Conservation (phyloP, 352 stramenopile species). For the Phytophthora quininea region DNA sequence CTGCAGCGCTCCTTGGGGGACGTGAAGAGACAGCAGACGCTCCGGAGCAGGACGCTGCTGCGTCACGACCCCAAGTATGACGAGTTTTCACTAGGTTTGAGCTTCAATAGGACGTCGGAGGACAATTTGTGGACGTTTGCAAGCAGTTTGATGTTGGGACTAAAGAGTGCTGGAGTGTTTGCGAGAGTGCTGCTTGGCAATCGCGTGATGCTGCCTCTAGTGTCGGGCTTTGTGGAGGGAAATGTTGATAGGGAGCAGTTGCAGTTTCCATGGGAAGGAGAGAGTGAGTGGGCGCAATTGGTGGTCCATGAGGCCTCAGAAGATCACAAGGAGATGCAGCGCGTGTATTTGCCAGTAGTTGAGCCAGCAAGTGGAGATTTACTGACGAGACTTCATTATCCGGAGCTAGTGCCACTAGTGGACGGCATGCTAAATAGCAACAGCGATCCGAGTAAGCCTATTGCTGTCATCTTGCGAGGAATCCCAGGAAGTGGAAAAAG, state of each 20-base stretch:
- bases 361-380: background rate
- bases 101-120: slow-evolving; percentile 33
- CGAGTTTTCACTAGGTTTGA: slow-evolving; percentile 44
- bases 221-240: slow-evolving; percentile 20
- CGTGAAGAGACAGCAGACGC: slow-evolving; percentile 12
- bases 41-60: slow-evolving; percentile 22
- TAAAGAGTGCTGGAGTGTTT: slow-evolving; percentile 51
- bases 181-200: slow-evolving; percentile 34
- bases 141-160: slow-evolving; percentile 43
- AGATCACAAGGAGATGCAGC: slow-evolving; percentile 28
- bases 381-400: slow-evolving; percentile 33
- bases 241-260: background rate
- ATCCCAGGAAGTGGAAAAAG: slow-evolving; percentile 82
- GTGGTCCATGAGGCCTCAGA: slow-evolving; percentile 17
- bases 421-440: slow-evolving; percentile 44
- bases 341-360: slow-evolving; percentile 21
- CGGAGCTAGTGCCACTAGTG: slow-evolving; percentile 39
- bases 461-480: slow-evolving; percentile 70
- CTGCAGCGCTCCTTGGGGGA: slow-evolving; percentile 46
- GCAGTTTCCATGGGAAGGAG: slow-evolving; percentile 37
- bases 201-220: slow-evolving; percentile 22
- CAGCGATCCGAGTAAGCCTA: slow-evolving; percentile 9
- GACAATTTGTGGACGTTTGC: slow-evolving; percentile 56
- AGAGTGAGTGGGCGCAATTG: slow-evolving; percentile 24
- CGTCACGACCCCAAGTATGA: slow-evolving; percentile 22